Percentiles rank a stretch among this genome's conserved stretches.
These are phyloP conservation scores for Schizothecium vesticola DNA, from an alignment of 495 filamentous ascomycete species.

Conservation along the genomic window DNA sequence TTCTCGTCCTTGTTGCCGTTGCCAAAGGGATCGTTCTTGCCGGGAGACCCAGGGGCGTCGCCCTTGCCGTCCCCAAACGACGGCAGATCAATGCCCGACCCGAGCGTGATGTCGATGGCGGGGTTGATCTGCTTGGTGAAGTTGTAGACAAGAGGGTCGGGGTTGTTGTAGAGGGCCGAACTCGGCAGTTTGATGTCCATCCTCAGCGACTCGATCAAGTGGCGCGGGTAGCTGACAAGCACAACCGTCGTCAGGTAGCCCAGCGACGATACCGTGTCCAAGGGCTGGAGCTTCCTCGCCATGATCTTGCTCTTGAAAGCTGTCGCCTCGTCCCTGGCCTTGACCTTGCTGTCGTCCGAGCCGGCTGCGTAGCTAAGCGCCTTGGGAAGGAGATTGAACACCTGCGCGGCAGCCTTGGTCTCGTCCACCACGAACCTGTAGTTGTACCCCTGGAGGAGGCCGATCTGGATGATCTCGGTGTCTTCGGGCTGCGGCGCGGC, in stretches of 20 bases:
- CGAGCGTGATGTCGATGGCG: constrained; percentile 69
- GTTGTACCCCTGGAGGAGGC: constrained; percentile 72
- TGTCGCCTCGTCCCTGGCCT: constrained; percentile 23
- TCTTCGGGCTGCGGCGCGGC: constrained; percentile 48
- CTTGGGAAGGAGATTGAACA: constrained; percentile 74
- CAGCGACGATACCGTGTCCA: constrained; percentile 61
- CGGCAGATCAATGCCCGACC: constrained; percentile 39
- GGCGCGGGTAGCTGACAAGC: constrained; percentile 63
- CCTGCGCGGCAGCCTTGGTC: constrained; percentile 69
- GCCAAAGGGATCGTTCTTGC: constrained; percentile 33
- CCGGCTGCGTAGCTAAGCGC: constrained; percentile 65
- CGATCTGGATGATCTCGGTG: constrained; percentile 69
- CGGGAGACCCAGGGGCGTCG: constrained; percentile 21
- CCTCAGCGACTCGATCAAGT: constrained; percentile 56
- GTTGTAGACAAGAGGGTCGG: constrained; percentile 51
- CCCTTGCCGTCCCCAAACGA: constrained; percentile 21
- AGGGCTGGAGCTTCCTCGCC: constrained; percentile 71
- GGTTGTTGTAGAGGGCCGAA: constrained; percentile 68
- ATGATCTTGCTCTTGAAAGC: constrained; percentile 39
- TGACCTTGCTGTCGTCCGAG: constrained; percentile 45
- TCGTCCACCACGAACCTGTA: constrained; percentile 74
- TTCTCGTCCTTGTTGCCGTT: constrained; percentile 29
- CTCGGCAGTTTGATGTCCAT: constrained; percentile 62
- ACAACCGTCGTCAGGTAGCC: constrained; percentile 84
- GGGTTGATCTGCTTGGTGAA: constrained; percentile 80